These are phyloP conservation scores for Deuterostichococcus epilithicus DNA, from an alignment of 139 green algal species.

Conservation along the genomic window DNA sequence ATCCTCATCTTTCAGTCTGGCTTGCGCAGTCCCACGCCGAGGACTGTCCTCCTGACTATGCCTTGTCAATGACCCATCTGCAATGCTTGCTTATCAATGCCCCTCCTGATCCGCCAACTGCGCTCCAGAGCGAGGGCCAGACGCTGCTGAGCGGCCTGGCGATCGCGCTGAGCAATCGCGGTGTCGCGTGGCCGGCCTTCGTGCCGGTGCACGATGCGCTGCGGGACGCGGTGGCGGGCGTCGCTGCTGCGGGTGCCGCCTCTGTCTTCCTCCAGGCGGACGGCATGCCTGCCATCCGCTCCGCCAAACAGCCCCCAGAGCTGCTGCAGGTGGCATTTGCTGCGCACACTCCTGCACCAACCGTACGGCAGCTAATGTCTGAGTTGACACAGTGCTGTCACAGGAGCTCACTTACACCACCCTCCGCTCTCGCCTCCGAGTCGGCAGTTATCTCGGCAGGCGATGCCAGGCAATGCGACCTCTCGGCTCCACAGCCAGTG, in stretches of 20 bases:
- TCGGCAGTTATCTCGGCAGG: no score
- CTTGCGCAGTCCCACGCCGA: no score
- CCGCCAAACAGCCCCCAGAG: background rate
- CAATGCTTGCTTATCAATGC: background rate
- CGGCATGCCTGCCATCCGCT: conserved; percentile 49
- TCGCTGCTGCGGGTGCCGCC: conserved; percentile 7
- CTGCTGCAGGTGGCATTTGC: background rate
- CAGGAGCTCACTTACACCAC: no score
- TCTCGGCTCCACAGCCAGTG: no score
- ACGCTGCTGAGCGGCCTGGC: conserved; percentile 51
- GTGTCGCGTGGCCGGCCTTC: conserved; percentile 53
- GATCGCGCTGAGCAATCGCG: conserved; percentile 39
- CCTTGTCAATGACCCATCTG: no score
- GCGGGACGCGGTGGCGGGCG: conserved; percentile 66
- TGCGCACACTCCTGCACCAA: no score
- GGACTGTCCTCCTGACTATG: no score
- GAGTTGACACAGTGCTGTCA: no score
- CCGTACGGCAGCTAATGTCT: no score
- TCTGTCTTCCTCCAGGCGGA: conserved; percentile 41
- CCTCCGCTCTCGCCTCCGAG: no score
- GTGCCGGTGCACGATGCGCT: conserved; percentile 72
- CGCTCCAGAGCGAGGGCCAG: conserved; percentile 42
- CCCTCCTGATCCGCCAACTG: no score
- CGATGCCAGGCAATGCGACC: no score
- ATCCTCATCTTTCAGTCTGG: background rate